Conservation (phyloP, 306 rosid species). For the Acmispon strigosus region DNA sequence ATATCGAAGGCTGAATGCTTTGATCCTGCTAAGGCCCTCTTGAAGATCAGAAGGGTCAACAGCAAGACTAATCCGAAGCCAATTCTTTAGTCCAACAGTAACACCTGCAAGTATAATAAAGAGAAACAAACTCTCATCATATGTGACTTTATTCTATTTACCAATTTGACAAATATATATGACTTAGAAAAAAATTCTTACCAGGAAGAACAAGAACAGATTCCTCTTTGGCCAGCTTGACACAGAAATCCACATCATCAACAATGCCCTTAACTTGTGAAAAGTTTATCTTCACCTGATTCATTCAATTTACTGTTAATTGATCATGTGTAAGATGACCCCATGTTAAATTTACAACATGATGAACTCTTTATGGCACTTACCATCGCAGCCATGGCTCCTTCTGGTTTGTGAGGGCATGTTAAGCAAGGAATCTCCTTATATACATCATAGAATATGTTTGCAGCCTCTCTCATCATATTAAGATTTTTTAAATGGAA, state of each 20-base stretch:
- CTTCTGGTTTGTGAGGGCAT: constrained; percentile 68
- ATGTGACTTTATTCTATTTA: neutral
- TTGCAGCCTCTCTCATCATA: constrained; percentile 40
- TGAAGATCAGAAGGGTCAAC: constrained; percentile 33
- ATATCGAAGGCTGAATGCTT: constrained; percentile 41
- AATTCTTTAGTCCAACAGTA: constrained; percentile 52
- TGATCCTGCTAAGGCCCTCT: constrained; percentile 45
- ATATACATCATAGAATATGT: constrained; percentile 33
- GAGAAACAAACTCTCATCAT: neutral
- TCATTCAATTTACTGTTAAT: neutral
- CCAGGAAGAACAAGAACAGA: constrained; percentile 57
- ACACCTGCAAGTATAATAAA: constrained; percentile 34
- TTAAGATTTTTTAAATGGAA: constrained; percentile 31
- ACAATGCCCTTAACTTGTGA: constrained; percentile 38
- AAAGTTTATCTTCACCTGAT: constrained; percentile 49
- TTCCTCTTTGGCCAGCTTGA: constrained; percentile 56
- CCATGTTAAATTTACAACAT: neutral
- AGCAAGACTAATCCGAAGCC: constrained; percentile 48
- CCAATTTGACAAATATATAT: neutral
- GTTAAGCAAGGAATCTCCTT: constrained; percentile 53
- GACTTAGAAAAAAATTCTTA: constrained; percentile 11
- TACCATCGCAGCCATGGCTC: constrained; percentile 60
- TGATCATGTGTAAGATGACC: neutral
- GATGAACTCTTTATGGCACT: neutral
- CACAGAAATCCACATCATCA: constrained; percentile 62